A percentile compares a stretch with the other conserved stretches of the same genome.
Conservation (phyloP, 2,329 filamentous ascomycete species). For the Cryphonectria naterciae region DNA sequence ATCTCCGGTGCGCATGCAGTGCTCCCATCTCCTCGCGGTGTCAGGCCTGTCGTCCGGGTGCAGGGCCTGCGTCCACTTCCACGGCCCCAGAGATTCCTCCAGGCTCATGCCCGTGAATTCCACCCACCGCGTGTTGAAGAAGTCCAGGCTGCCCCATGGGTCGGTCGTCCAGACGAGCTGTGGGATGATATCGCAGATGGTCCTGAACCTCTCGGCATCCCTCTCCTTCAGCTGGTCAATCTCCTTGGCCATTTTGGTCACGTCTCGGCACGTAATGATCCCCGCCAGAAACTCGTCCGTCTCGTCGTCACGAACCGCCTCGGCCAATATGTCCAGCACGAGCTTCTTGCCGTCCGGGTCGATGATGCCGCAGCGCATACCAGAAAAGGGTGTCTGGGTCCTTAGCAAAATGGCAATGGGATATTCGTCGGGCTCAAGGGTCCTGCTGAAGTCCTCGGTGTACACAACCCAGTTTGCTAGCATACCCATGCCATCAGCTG, state of each 20-base stretch:
- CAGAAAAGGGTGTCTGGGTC: slow-evolving; percentile 63
- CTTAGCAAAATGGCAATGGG: slow-evolving; percentile 68
- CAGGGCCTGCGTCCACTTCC: slow-evolving; percentile 65
- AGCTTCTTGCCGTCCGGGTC: slow-evolving; percentile 55
- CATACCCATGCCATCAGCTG: slow-evolving; percentile 57
- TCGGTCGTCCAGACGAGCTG: slow-evolving; percentile 76
- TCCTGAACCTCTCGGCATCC: slow-evolving; percentile 74
- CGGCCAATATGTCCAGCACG: slow-evolving; percentile 68
- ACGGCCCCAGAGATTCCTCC: slow-evolving; percentile 62
- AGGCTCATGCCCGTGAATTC: slow-evolving; percentile 72
- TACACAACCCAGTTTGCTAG: slow-evolving; percentile 65
- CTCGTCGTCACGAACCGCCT: slow-evolving; percentile 67
- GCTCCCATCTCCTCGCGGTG: slow-evolving; percentile 61
- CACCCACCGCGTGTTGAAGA: slow-evolving; percentile 79
- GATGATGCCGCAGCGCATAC: slow-evolving; percentile 66
- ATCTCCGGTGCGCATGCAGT: slow-evolving; percentile 68
- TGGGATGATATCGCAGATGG: slow-evolving; percentile 75
- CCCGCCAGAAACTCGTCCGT: slow-evolving; percentile 76
- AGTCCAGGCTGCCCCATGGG: slow-evolving; percentile 69
- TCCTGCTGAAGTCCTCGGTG: slow-evolving; percentile 66
- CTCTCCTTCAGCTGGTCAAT: slow-evolving; percentile 71
- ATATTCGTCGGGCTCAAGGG: slow-evolving; percentile 62
- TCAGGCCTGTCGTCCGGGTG: slow-evolving; percentile 70
- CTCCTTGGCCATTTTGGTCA: slow-evolving; percentile 70
- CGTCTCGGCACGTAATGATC: slow-evolving; percentile 72